Conservation (phyloP, 805 yeast species). For the Kodamaea restingae region DNA sequence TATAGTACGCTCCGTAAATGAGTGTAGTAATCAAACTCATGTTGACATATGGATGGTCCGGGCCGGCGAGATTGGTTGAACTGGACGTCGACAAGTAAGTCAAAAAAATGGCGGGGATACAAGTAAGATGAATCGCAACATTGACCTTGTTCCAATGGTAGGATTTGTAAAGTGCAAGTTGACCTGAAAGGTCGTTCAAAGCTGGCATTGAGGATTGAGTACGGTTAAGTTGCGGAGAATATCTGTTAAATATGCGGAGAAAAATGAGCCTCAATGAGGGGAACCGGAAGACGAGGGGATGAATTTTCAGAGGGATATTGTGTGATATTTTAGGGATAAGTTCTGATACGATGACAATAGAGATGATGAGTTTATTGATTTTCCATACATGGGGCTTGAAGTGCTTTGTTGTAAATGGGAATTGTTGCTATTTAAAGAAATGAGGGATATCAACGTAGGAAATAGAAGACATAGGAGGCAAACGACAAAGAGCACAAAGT, state of each 20-base stretch:
- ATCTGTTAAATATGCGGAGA: not conserved
- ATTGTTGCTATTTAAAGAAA: too few relatives aligned
- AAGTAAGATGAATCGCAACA: constrained; percentile 70
- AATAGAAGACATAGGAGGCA: too few relatives aligned
- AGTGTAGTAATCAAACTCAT: constrained; percentile 45
- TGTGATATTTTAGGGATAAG: too few relatives aligned
- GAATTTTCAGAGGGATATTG: too few relatives aligned
- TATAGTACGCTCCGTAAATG: constrained; percentile 56
- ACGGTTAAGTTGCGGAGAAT: not conserved
- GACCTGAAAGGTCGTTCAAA: constrained; percentile 32
- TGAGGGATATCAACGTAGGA: too few relatives aligned
- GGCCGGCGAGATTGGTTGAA: constrained; percentile 18
- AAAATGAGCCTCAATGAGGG: not conserved
- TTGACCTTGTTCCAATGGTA: constrained; percentile 56
- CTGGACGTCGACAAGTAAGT: constrained; percentile 45
- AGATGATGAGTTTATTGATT: too few relatives aligned
- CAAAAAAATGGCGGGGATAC: constrained; percentile 73
- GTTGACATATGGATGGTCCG: constrained; percentile 33
- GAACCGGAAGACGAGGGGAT: not conserved
- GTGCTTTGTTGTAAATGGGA: too few relatives aligned
- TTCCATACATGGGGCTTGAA: too few relatives aligned
- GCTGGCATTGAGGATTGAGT: constrained; percentile 23
- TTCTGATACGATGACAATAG: too few relatives aligned
- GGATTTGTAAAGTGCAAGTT: constrained; percentile 40
- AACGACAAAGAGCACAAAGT: too few relatives aligned